phyloP scores from a whole-genome alignment of 169 alveolate species.

The Perkinsus chesapeaki region DNA sequence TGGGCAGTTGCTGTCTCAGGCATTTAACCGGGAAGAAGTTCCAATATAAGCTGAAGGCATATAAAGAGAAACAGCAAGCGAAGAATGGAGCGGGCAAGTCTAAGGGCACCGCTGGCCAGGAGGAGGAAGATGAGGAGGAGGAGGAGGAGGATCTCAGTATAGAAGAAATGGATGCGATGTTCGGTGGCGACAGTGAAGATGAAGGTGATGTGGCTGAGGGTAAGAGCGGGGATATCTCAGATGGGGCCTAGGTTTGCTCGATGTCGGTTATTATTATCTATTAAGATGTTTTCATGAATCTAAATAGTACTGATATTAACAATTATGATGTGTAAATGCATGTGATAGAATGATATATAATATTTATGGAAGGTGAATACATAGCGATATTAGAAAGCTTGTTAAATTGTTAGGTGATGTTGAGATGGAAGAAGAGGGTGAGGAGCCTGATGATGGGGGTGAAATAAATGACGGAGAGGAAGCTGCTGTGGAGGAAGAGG shows the following conservation, averaged over 20 bases:
- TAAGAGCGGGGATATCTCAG: too few relatives aligned
- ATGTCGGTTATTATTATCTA: too few relatives aligned
- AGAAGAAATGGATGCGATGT: not conserved
- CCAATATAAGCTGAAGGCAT: not conserved
- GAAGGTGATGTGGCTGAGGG: not conserved
- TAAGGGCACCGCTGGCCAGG: not conserved
- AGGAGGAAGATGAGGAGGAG: not conserved
- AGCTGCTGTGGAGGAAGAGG: not conserved
- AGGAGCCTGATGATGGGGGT: not conserved
- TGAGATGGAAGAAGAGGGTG: not conserved
- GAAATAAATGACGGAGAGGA: not conserved
- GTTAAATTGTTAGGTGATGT: too few relatives aligned
- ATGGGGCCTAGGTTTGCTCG: too few relatives aligned
- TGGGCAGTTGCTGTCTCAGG: not conserved
- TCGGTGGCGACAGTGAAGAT: not conserved
- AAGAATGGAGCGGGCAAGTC: not conserved
- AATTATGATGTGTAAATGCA: too few relatives aligned
- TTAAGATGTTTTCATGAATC: too few relatives aligned
- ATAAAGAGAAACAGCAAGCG: not conserved
- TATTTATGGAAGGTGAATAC: too few relatives aligned
- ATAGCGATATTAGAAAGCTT: too few relatives aligned
- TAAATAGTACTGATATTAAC: too few relatives aligned
- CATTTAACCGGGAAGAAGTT: not conserved
- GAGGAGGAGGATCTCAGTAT: not conserved
- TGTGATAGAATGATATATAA: too few relatives aligned